Percentiles rank a stretch among this genome's conserved stretches.
Conservation (phyloP, 306 rosid species). For the Betula pendula region DNA sequence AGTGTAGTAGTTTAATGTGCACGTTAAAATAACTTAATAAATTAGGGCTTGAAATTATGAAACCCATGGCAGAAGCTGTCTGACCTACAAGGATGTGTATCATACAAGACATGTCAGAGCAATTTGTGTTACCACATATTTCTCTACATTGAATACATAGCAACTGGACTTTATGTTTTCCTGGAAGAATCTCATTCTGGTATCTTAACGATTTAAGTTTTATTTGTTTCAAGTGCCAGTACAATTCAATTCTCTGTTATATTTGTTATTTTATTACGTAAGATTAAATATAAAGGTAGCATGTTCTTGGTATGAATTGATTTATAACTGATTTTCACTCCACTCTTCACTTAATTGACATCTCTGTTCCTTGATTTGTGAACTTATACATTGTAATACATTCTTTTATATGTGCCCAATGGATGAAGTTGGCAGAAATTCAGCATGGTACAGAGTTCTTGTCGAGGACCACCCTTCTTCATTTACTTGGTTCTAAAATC, state of each 20-base stretch:
- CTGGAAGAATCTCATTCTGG: neutral
- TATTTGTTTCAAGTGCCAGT: neutral
- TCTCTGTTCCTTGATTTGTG: constrained; percentile 8
- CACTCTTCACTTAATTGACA: neutral
- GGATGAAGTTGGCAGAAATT: constrained; percentile 71
- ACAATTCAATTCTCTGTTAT: neutral
- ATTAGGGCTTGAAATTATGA: neutral
- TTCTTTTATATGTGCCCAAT: constrained; percentile 27
- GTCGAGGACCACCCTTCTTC: constrained; percentile 70
- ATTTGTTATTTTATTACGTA: neutral
- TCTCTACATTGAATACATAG: neutral
- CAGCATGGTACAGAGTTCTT: constrained; percentile 74
- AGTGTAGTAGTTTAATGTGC: neutral
- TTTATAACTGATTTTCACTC: constrained; percentile 1
- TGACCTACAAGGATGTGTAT: neutral
- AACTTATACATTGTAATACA: neutral
- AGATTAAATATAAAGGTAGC: neutral
- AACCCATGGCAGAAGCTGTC: neutral
- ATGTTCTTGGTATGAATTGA: neutral
- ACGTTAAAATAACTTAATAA: neutral
- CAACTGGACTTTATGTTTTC: neutral
- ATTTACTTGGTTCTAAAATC: constrained; percentile 68
- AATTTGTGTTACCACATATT: neutral
- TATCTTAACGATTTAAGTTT: neutral
- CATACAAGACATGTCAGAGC: neutral